Percentiles rank a stretch among this genome's conserved stretches.
These are phyloP conservation scores for Globisporangium okanoganense DNA, from an alignment of 352 stramenopile genomes.

Conservation along the genomic window DNA sequence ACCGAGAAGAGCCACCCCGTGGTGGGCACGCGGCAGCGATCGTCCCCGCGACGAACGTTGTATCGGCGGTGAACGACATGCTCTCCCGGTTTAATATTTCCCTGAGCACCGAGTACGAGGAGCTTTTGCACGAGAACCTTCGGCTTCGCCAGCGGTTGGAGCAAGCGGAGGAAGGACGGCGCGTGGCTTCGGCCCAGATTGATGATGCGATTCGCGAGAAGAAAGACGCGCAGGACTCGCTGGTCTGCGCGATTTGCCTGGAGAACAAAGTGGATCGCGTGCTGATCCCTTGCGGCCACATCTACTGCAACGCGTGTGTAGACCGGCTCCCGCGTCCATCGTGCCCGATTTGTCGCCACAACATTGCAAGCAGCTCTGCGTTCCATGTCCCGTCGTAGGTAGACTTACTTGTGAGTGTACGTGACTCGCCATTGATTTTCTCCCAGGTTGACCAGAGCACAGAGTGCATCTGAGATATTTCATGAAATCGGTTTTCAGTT, in stretches of 20 bases:
- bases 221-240: slow-evolving; percentile 67
- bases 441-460: no score
- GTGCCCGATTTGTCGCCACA: slow-evolving; percentile 69
- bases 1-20: neutral
- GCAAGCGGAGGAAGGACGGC: slow-evolving; percentile 59
- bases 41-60: slow-evolving; percentile 41
- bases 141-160: slow-evolving; percentile 58
- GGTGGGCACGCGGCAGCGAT: neutral
- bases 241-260: slow-evolving; percentile 78
- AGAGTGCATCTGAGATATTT: no score
- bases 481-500: no score
- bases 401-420: neutral
- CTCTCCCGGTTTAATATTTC: slow-evolving; percentile 67
- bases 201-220: slow-evolving; percentile 67
- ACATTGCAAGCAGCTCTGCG: slow-evolving; percentile 48
- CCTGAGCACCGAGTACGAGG: slow-evolving; percentile 58
- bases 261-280: slow-evolving; percentile 81
- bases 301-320: slow-evolving; percentile 73
- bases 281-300: slow-evolving; percentile 79
- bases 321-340: slow-evolving; percentile 50
- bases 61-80: slow-evolving; percentile 78
- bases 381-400: slow-evolving; percentile 68
- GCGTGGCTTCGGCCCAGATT: slow-evolving; percentile 53
- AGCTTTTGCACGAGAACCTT: slow-evolving; percentile 60
- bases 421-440: no score